Evolutionary conservation across 192 early-diverging fungal species (phyloP).

Genomic region (Backusella circina): DNA sequence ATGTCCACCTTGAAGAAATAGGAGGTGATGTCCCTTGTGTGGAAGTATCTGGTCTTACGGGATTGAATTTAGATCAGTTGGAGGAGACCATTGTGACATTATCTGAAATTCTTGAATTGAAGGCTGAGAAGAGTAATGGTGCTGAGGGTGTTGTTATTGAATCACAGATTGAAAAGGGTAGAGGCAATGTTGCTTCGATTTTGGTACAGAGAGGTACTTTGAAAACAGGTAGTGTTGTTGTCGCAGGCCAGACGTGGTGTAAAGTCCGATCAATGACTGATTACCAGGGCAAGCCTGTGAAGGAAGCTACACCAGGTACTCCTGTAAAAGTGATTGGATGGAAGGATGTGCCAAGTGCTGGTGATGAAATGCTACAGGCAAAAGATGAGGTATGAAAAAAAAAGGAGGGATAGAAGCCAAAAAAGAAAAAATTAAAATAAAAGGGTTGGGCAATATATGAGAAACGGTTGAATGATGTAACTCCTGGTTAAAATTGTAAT

Average conservation of each 20-base stretch:
- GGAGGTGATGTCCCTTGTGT: slow-evolving; percentile 93
- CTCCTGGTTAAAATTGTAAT: neutral
- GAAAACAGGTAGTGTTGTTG: slow-evolving; percentile 68
- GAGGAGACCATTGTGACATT: slow-evolving; percentile 86
- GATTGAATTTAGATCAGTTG: slow-evolving; percentile 80
- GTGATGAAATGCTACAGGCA: slow-evolving; percentile 83
- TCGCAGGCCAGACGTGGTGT: slow-evolving; percentile 85
- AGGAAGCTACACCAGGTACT: slow-evolving; percentile 76
- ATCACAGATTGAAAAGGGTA: slow-evolving; percentile 81
- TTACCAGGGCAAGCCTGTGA: slow-evolving; percentile 67
- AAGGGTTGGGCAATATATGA: neutral
- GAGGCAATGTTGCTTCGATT: slow-evolving; percentile 83
- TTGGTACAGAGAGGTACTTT: slow-evolving; percentile 91
- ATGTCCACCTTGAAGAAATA: slow-evolving; percentile 84
- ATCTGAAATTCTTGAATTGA: slow-evolving; percentile 84
- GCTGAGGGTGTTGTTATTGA: slow-evolving; percentile 90
- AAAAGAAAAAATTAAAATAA: neutral
- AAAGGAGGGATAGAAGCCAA: slow-evolving; percentile 10
- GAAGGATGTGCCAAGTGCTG: slow-evolving; percentile 89
- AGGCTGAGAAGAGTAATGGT: slow-evolving; percentile 72
- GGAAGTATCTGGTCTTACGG: slow-evolving; percentile 85
- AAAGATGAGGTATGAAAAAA: slow-evolving; percentile 49
- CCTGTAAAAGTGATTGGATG: slow-evolving; percentile 91
- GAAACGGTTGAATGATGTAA: neutral
- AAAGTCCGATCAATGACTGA: slow-evolving; percentile 83